phyloP scores from a whole-genome alignment of 192 early-diverging fungal genomes.

The Borealophlyctis nickersoniae region DNA sequence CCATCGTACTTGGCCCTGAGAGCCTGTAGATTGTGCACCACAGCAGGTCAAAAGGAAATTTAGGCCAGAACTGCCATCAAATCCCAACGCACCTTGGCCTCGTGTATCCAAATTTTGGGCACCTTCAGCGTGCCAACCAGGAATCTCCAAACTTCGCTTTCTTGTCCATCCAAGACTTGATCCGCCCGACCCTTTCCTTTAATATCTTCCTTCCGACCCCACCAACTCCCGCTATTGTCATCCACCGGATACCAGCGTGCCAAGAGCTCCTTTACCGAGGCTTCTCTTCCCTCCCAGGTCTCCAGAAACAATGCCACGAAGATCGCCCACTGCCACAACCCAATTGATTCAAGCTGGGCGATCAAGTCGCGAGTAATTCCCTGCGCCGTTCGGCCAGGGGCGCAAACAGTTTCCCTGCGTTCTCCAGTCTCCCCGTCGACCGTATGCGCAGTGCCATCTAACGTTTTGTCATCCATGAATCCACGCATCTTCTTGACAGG shows the following conservation, averaged over 20 bases:
- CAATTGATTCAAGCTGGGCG: conserved; percentile 68
- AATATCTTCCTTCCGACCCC: conserved; percentile 1
- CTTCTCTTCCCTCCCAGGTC: conserved; percentile 36
- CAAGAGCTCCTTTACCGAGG: conserved; percentile 44
- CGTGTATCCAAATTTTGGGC: conserved; percentile 63
- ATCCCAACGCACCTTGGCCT: conserved; percentile 47
- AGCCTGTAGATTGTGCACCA: conserved; percentile 15
- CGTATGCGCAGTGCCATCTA: conserved; percentile 13
- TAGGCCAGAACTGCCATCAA: conserved; percentile 6
- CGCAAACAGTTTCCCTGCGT: background rate
- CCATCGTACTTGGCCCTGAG: conserved; percentile 39
- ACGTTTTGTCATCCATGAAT: conserved; percentile 42
- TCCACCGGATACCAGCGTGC: conserved; percentile 32
- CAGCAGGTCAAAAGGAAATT: background rate
- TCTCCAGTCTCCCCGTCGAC: conserved; percentile 10
- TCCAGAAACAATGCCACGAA: conserved; percentile 73
- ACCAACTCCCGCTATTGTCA: conserved; percentile 41
- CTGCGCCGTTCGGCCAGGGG: conserved; percentile 26
- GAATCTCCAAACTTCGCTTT: conserved; percentile 50
- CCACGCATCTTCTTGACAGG: conserved; percentile 40
- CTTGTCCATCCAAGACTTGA: background rate
- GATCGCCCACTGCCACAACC: conserved; percentile 81
- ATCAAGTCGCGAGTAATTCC: conserved; percentile 59
- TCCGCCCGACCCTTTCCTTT: conserved; percentile 33
- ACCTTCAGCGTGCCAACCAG: conserved; percentile 56